Evolutionary conservation across 768 basidiomycete species (phyloP).

Genomic region (Kwoniella botswanensis): DNA sequence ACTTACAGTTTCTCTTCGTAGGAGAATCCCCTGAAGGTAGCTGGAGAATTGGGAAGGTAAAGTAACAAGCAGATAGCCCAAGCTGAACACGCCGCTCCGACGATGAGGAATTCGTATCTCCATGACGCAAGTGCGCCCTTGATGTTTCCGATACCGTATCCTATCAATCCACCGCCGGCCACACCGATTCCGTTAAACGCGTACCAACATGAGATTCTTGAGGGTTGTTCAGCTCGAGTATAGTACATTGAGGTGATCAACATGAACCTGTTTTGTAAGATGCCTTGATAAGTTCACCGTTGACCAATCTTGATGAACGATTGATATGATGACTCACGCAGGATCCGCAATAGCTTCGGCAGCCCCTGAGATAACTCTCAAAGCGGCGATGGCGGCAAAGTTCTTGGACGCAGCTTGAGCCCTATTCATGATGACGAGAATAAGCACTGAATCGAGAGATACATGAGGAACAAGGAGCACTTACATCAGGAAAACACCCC

Average conservation of each 20-base stretch:
- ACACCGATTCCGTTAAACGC: constrained; percentile 61
- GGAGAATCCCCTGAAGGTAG: constrained; percentile 52
- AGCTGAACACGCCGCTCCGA: constrained; percentile 48
- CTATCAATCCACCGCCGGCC: constrained; percentile 60
- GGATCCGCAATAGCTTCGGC: constrained; percentile 60
- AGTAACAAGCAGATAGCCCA: constrained; percentile 55
- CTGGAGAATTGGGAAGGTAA: constrained; percentile 56
- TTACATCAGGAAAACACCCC: constrained; percentile 60
- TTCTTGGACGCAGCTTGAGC: constrained; percentile 59
- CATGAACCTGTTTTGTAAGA: no score
- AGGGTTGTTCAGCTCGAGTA: constrained; percentile 60
- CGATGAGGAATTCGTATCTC: constrained; percentile 57
- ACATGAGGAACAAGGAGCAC: background rate
- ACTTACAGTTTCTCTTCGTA: constrained; percentile 54
- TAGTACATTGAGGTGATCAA: constrained; percentile 60
- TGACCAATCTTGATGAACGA: no score
- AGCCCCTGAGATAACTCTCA: constrained; percentile 61
- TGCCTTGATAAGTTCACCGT: no score
- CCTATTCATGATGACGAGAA: background rate
- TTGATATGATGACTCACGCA: constrained; percentile 35
- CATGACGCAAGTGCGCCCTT: constrained; percentile 56
- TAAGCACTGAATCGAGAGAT: background rate
- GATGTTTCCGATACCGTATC: constrained; percentile 58
- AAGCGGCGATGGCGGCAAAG: constrained; percentile 58
- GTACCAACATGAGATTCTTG: constrained; percentile 59